Evolutionary conservation across 139 green algal genomes (phyloP), one percentile per base, ranked within the genome.

Genomic region (Chlorella sp.): DNA sequence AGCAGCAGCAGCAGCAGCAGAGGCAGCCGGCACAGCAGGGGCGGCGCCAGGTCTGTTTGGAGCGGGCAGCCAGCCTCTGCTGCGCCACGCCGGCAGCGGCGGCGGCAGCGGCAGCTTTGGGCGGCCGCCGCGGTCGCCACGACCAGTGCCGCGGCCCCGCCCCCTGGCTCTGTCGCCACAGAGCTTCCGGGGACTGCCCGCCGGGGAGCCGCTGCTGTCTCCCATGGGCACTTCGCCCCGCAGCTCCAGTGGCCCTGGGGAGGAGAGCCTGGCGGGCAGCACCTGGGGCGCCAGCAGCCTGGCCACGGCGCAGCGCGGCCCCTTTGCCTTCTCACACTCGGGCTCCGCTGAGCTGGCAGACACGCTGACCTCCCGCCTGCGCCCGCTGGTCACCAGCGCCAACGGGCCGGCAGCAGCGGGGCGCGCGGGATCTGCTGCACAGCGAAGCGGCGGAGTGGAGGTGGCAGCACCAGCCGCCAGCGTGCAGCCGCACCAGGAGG

Each of bases 401-500:
- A 60, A 60, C 51, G 51, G 51, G 51, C 51, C 51, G 12, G 51
- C 51, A 21, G 51, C 12, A 2, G 51, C 51, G 51, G 51, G 51
- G 12, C 51, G 51, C 12, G 21, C 51, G 2, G 51, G 34, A 36
- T 23, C 69, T 55, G 26, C 28, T 47, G 73, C 55, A 34, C 32
- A 69, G 74, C 74, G 51, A 23, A 15, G 51, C 51, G 28, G 78
- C 28, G 39, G 34, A n/a, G 4, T 18, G 56, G 57, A 62, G 60
- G n/a, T 60, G 15, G 44, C 56, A 4, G 63, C 3, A 4, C 71
- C 41, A 15, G 39, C 4, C 17, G 18, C 30, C n/a, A 32, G 13
- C 28, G 16, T 36, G 67, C 32, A 74, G 55, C 55, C 32, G 36
- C 88, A 91, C 65, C 88, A 92, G 79, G 68, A 85, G 70, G 90